phyloP scores from a whole-genome alignment of 352 stramenopile species.

The Phytophthora niederhauseri region DNA sequence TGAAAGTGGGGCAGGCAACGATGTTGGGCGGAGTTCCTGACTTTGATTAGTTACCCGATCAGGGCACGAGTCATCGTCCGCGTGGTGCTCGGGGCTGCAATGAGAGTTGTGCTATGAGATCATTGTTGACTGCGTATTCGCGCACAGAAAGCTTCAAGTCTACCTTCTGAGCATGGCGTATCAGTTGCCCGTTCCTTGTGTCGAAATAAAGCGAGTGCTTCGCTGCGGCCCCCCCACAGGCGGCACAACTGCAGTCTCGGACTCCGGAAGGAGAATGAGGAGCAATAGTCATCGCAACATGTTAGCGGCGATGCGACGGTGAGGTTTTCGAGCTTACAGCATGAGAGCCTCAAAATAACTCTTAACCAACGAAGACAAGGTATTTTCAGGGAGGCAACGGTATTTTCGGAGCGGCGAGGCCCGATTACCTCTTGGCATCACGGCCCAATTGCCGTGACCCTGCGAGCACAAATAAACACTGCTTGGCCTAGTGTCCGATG shows the following conservation, averaged over 20 bases:
- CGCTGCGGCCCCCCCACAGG: background rate
- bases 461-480: background rate
- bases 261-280: slow-evolving; percentile 27
- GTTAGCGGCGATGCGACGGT: slow-evolving; percentile 2
- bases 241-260: slow-evolving; percentile 11
- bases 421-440: background rate
- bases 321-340: slow-evolving; percentile 15
- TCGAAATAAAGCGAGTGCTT: slow-evolving; percentile 7
- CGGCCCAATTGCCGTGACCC: background rate
- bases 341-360: slow-evolving; percentile 28
- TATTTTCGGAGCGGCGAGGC: slow-evolving; percentile 5
- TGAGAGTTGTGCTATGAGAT: slow-evolving; percentile 6
- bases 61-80: slow-evolving; percentile 38
- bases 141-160: background rate
- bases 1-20: slow-evolving; percentile 57
- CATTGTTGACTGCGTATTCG: background rate
- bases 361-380: slow-evolving; percentile 11
- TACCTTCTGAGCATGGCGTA: slow-evolving; percentile 28
- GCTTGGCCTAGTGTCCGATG: slow-evolving; percentile 1
- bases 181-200: background rate
- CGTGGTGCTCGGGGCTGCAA: slow-evolving; percentile 37
- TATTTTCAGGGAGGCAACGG: slow-evolving; percentile 16
- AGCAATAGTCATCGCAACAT: background rate
- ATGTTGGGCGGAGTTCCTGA: slow-evolving; percentile 45
- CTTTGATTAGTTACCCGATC: slow-evolving; percentile 44